These are phyloP conservation scores for Fusarium foetens DNA, from an alignment of 2,329 filamentous ascomycete genomes.

Conservation along the genomic window DNA sequence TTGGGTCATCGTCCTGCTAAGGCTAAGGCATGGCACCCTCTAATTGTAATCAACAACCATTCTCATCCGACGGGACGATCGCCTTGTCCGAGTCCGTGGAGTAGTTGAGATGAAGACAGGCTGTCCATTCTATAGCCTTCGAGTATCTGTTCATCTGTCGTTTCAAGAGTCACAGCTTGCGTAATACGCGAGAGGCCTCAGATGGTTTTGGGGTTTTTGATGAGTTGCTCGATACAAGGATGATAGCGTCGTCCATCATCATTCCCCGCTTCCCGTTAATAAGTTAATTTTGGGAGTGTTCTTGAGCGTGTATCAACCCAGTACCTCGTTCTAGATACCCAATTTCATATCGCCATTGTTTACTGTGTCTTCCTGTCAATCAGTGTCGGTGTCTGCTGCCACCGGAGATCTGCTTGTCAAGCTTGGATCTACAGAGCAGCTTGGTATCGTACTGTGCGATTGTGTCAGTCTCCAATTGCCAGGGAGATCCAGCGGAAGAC, in stretches of 20 bases:
- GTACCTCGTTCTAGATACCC: background rate
- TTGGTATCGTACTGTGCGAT: conserved; percentile 7
- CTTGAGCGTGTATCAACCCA: conserved; percentile 4
- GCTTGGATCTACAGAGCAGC: background rate
- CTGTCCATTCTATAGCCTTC: conserved; percentile 8
- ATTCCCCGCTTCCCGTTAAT: conserved; percentile 22
- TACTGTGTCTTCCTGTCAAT: conserved; percentile 12
- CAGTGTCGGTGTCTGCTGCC: conserved; percentile 23
- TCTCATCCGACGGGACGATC: background rate
- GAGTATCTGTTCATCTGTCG: conserved; percentile 1
- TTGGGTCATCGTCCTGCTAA: conserved; percentile 6
- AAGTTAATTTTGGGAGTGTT: conserved; percentile 16
- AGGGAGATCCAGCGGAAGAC: conserved; percentile 4
- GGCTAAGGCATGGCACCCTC: background rate
- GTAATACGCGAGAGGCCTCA: conserved; percentile 40
- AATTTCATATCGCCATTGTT: background rate
- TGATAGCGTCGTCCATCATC: conserved; percentile 6
- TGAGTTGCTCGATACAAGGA: conserved; percentile 22
- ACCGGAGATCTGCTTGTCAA: conserved; percentile 4
- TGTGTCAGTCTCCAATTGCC: conserved; percentile 3
- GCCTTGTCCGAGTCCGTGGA: conserved; percentile 3
- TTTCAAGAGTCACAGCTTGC: conserved; percentile 40
- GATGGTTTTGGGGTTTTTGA: conserved; percentile 15
- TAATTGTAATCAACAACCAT: background rate
- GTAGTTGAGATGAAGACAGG: conserved; percentile 14